Evolutionary conservation across 352 stramenopile genomes (phyloP).

Genomic region (Thraustochytrium striatum): DNA sequence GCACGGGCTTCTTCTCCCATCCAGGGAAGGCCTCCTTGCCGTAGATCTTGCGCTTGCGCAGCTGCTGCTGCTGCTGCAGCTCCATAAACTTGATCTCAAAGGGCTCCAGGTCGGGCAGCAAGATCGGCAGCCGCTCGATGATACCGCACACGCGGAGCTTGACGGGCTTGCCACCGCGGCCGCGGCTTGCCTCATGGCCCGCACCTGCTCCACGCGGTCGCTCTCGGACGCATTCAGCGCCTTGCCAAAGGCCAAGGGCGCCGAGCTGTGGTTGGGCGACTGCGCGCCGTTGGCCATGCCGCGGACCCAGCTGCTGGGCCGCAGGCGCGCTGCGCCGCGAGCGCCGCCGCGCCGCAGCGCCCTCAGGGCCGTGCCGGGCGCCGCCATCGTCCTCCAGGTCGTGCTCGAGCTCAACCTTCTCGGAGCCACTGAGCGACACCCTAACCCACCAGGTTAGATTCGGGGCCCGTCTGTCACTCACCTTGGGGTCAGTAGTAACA

Average conservation of each 20-base stretch:
- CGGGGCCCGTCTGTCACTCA: too few species aligned
- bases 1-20: neutral
- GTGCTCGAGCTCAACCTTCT: too few species aligned
- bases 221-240: neutral
- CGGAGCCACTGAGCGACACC: too few species aligned
- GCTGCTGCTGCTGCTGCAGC: slow-evolving; percentile 27
- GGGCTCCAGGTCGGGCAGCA: slow-evolving; percentile 33
- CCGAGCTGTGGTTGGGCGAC: neutral
- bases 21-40: neutral
- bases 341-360: neutral
- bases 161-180: neutral
- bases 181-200: slow-evolving; percentile 12
- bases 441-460: too few species aligned
- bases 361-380: neutral
- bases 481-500: too few species aligned
- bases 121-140: slow-evolving; percentile 32
- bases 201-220: neutral
- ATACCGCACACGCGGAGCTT: neutral
- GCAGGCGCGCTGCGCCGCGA: neutral
- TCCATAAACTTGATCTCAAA: slow-evolving; percentile 31
- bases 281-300: neutral
- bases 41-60: slow-evolving; percentile 29
- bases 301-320: neutral
- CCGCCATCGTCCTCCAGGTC: too few species aligned
- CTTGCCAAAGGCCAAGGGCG: neutral